These are phyloP conservation scores for Sporothrix dimorphospora DNA, from an alignment of 2,329 filamentous ascomycete species.

Conservation along the genomic window DNA sequence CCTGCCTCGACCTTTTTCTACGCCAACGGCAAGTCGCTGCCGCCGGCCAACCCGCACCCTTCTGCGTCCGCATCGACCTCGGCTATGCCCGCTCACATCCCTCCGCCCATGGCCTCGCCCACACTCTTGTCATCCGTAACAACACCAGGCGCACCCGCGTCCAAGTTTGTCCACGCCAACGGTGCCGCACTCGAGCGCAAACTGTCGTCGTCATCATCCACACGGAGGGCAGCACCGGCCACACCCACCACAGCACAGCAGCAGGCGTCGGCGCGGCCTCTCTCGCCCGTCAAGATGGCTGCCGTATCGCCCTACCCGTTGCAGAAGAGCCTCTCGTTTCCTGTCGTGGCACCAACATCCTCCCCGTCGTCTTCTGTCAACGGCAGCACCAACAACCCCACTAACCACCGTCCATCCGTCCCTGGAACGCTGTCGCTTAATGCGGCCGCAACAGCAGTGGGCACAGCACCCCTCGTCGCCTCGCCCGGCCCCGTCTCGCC, in stretches of 20 bases:
- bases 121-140: neutral
- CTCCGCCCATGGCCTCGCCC: neutral
- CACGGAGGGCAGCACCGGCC: neutral
- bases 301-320: constrained; percentile 1
- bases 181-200: constrained; percentile 49
- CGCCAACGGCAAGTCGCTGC: constrained; percentile 54
- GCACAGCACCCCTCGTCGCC: neutral
- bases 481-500: constrained; percentile 24
- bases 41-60: constrained; percentile 31
- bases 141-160: constrained; percentile 40
- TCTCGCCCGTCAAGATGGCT: constrained; percentile 55
- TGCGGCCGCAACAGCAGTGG: neutral
- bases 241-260: neutral
- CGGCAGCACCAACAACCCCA: neutral
- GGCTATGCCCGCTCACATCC: constrained; percentile 32
- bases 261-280: constrained; percentile 43
- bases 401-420: neutral
- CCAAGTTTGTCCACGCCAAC: constrained; percentile 78
- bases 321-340: constrained; percentile 20
- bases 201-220: constrained; percentile 8
- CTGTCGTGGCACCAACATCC: neutral
- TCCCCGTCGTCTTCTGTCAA: constrained; percentile 7
- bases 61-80: neutral
- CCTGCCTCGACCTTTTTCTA: constrained; percentile 57
- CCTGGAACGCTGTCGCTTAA: neutral